These are phyloP conservation scores for Mycena epipterygia DNA, from an alignment of 768 basidiomycete species.

Conservation along the genomic window DNA sequence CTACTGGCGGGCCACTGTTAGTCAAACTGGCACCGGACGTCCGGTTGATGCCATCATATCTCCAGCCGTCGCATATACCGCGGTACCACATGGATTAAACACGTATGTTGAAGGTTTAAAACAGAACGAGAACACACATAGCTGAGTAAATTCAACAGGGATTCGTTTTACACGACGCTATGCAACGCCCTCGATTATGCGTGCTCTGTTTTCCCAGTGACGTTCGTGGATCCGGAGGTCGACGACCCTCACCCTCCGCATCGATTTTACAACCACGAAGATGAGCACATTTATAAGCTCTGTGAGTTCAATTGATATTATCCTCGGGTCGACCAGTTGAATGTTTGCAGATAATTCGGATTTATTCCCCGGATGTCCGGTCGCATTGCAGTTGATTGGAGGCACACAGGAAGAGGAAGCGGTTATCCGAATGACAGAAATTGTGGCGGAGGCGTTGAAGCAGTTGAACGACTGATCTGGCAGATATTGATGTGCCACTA, in stretches of 20 bases:
- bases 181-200: slow-evolving; percentile 79
- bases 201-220: slow-evolving; percentile 73
- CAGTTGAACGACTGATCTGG: slow-evolving; percentile 28
- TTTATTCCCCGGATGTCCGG: slow-evolving; percentile 66
- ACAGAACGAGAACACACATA: neutral
- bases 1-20: slow-evolving; percentile 69
- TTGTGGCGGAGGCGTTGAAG: slow-evolving; percentile 69
- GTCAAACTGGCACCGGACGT: slow-evolving; percentile 70
- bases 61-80: slow-evolving; percentile 71
- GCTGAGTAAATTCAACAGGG: slow-evolving; percentile 48
- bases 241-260: slow-evolving; percentile 64
- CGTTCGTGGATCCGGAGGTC: slow-evolving; percentile 65
- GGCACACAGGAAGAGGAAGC: slow-evolving; percentile 80
- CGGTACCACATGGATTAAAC: slow-evolving; percentile 73
- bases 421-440: slow-evolving; percentile 75
- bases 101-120: slow-evolving; percentile 47
- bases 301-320: slow-evolving; percentile 56
- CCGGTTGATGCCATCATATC: slow-evolving; percentile 82
- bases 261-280: slow-evolving; percentile 65
- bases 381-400: slow-evolving; percentile 77
- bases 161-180: slow-evolving; percentile 70
- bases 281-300: slow-evolving; percentile 63
- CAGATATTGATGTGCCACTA: no score
- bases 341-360: slow-evolving; percentile 66
- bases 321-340: neutral